Percentiles rank a stretch among this genome's conserved stretches.
phyloP scores from a whole-genome alignment of 2,329 filamentous ascomycete species.

The Dactylonectria estremocensis region DNA sequence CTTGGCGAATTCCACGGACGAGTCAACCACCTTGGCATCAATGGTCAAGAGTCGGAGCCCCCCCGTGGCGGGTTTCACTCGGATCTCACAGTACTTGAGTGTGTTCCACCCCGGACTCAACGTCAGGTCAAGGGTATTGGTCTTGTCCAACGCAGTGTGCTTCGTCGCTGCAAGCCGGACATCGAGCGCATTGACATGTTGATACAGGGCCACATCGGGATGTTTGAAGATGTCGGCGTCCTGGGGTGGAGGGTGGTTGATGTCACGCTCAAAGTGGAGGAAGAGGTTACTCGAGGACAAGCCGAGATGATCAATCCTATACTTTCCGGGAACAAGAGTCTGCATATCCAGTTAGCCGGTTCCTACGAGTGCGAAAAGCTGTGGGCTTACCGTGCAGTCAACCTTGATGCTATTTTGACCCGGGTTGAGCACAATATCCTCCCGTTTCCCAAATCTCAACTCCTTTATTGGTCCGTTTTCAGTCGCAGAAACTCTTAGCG shows the following conservation, averaged over 20 bases:
- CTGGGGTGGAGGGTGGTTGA: constrained; percentile 62
- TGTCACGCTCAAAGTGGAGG: constrained; percentile 76
- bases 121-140: constrained; percentile 82
- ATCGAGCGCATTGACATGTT: constrained; percentile 77
- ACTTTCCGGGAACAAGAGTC: constrained; percentile 80
- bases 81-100: constrained; percentile 71
- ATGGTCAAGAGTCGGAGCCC: constrained; percentile 75
- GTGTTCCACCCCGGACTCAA: constrained; percentile 83
- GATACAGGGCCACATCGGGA: constrained; percentile 80
- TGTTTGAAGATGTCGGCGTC: constrained; percentile 68
- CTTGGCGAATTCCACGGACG: constrained; percentile 60
- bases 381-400: constrained; percentile 53
- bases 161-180: constrained; percentile 77
- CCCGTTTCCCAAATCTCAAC: constrained; percentile 53
- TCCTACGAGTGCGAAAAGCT: accelerated
- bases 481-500: constrained; percentile 73
- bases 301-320: constrained; percentile 80
- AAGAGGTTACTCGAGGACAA: constrained; percentile 75
- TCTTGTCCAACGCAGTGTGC: constrained; percentile 83
- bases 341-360: constrained; percentile 54
- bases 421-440: constrained; percentile 56
- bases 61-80: constrained; percentile 75
- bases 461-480: constrained; percentile 74
- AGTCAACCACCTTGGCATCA: constrained; percentile 67
- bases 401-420: constrained; percentile 63